Conservation (phyloP, 2,329 filamentous ascomycete genomes). For the Penicillium polonicum region DNA sequence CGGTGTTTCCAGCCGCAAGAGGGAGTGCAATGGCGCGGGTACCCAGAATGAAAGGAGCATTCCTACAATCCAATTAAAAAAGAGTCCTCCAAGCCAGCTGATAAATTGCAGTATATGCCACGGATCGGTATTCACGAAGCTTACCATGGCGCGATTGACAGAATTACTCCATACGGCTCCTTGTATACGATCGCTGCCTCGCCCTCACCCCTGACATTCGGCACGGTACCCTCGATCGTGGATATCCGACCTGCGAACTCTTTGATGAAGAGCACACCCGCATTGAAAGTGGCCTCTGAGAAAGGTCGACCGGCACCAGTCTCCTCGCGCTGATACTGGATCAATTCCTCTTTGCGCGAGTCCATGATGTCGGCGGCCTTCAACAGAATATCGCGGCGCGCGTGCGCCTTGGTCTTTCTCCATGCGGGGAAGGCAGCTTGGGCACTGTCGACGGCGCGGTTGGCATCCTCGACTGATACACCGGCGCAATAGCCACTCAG, state of each 20-base stretch:
- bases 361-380: conserved; percentile 46
- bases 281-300: conserved; percentile 36
- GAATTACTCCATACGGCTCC: conserved; percentile 75
- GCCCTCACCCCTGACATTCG: conserved; percentile 49
- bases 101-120: neutral
- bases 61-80: conserved; percentile 37
- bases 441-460: conserved; percentile 60
- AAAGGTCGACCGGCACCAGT: conserved; percentile 51
- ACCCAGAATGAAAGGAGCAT: conserved; percentile 55
- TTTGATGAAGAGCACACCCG: conserved; percentile 42
- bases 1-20: conserved; percentile 71
- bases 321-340: conserved; percentile 59
- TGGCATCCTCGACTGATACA: conserved; percentile 56
- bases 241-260: conserved; percentile 54
- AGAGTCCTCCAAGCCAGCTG: neutral
- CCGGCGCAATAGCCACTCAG: conserved; percentile 56
- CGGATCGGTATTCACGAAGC: conserved; percentile 8
- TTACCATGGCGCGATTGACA: conserved; percentile 80
- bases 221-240: conserved; percentile 51
- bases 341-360: conserved; percentile 59
- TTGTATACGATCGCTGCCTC: conserved; percentile 65
- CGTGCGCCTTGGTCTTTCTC: conserved; percentile 59
- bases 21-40: conserved; percentile 57
- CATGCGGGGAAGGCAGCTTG: conserved; percentile 68
- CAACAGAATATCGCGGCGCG: conserved; percentile 65